These are phyloP conservation scores for Pisolithus marmoratus DNA, from an alignment of 768 basidiomycete species.

Conservation along the genomic window DNA sequence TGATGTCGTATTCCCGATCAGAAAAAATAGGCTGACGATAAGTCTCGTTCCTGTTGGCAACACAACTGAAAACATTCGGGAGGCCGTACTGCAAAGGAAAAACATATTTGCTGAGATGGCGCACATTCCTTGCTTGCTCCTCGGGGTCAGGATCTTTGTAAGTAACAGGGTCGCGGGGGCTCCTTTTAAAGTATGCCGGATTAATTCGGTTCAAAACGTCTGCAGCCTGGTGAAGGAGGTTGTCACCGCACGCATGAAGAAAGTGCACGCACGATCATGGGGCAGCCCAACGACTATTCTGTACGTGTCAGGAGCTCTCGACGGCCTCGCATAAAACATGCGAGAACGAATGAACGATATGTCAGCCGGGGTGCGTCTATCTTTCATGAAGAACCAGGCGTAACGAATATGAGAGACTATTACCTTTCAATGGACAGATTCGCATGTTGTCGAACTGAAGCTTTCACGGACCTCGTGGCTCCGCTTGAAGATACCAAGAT, in stretches of 20 bases:
- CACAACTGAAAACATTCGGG: conserved; percentile 46
- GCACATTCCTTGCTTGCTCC: conserved; percentile 43
- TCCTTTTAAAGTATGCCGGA: conserved; percentile 36
- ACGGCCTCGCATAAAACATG: conserved; percentile 66
- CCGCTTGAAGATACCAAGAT: background rate
- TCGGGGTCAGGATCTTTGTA: conserved; percentile 43
- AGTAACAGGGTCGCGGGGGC: conserved; percentile 18
- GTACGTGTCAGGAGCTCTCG: conserved; percentile 42
- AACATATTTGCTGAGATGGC: conserved; percentile 74
- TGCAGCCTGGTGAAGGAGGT: conserved; percentile 21
- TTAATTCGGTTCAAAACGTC: conserved; percentile 62
- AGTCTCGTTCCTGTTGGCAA: conserved; percentile 18
- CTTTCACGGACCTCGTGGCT: conserved; percentile 4
- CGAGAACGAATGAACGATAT: conserved; percentile 48
- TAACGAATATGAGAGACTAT: background rate
- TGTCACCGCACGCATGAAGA: background rate
- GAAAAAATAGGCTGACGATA: conserved; percentile 44
- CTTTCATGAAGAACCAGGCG: conserved; percentile 4
- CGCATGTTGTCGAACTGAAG: conserved; percentile 1
- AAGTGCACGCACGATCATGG: conserved; percentile 46
- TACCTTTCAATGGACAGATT: conserved; percentile 19
- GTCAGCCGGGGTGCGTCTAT: conserved; percentile 43
- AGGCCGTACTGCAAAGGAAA: conserved; percentile 79
- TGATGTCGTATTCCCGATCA: conserved; percentile 66
- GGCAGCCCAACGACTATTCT: conserved; percentile 61